These are phyloP conservation scores for Paracoccidioides brasiliensis DNA, from an alignment of 2,329 filamentous ascomycete species.

Conservation along the genomic window DNA sequence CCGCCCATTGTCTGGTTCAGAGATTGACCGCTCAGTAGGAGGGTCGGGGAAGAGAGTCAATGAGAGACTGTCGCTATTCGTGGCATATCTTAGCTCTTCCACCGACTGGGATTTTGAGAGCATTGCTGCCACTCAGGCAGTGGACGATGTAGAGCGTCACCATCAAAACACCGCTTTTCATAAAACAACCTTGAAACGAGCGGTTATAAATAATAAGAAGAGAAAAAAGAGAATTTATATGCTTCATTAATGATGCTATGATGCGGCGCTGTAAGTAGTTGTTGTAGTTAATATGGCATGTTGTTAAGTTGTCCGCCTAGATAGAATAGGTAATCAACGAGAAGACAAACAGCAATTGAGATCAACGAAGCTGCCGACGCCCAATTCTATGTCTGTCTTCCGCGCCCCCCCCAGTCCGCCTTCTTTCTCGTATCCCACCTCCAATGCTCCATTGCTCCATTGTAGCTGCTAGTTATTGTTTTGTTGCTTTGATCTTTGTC, in stretches of 20 bases:
- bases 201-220: not conserved
- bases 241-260: not conserved
- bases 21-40: constrained; percentile 2
- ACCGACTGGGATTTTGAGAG: constrained; percentile 17
- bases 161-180: not conserved
- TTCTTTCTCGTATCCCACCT: not conserved
- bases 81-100: constrained; percentile 13
- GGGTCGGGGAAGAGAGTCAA: constrained; percentile 7
- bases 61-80: constrained; percentile 8
- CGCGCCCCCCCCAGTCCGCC: too few species aligned
- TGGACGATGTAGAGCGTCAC: not conserved
- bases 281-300: not conserved
- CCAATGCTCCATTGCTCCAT: not conserved
- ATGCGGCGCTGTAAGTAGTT: not conserved
- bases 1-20: constrained; percentile 2
- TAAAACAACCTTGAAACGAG: not conserved
- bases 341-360: not conserved
- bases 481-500: not conserved
- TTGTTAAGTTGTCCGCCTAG: not conserved
- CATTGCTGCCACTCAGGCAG: constrained; percentile 13
- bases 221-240: not conserved
- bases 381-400: not conserved
- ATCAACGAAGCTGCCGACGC: not conserved
- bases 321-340: not conserved
- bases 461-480: not conserved